Percentiles rank a stretch among this genome's conserved stretches.
Evolutionary conservation across 2,329 filamentous ascomycete species (phyloP).

Genomic region (Proliferodiscus dingleyae): DNA sequence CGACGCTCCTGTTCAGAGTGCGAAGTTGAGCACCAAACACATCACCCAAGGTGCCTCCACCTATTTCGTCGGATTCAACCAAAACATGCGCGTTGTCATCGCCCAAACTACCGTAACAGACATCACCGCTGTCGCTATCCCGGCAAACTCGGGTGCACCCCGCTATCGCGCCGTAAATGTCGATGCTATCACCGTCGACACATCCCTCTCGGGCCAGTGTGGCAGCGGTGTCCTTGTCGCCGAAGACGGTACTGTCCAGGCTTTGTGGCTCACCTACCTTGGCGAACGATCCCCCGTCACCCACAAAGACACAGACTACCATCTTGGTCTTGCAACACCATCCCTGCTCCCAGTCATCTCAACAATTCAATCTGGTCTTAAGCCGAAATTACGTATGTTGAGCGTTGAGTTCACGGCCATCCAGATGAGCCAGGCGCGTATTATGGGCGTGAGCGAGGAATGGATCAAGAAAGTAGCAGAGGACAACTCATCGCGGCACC

Average conservation of each 20-base stretch:
- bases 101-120: slow-evolving; percentile 94
- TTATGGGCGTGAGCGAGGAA: slow-evolving; percentile 94
- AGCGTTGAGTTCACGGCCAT: slow-evolving; percentile 93
- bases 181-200: slow-evolving; percentile 95
- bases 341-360: slow-evolving; percentile 84
- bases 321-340: slow-evolving; percentile 85
- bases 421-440: slow-evolving; percentile 92
- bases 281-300: slow-evolving; percentile 77
- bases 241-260: slow-evolving; percentile 87
- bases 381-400: slow-evolving; percentile 80
- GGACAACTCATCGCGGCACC: slow-evolving; percentile 87
- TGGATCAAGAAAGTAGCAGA: slow-evolving; percentile 90
- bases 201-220: slow-evolving; percentile 83
- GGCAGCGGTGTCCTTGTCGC: slow-evolving; percentile 89
- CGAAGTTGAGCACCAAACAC: slow-evolving; percentile 71
- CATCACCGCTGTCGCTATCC: slow-evolving; percentile 94
- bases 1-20: slow-evolving; percentile 88
- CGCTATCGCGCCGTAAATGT: slow-evolving; percentile 93
- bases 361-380: slow-evolving; percentile 74
- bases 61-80: slow-evolving; percentile 97
- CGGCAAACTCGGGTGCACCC: slow-evolving; percentile 85
- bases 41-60: slow-evolving; percentile 92
- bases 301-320: slow-evolving; percentile 91
- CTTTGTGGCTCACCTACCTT: slow-evolving; percentile 93
- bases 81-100: slow-evolving; percentile 89